Evolutionary conservation across 371 early-diverging fungal species (phyloP), one percentile per base, ranked within the genome.

Genomic region (Rhizopus arrhizus): DNA sequence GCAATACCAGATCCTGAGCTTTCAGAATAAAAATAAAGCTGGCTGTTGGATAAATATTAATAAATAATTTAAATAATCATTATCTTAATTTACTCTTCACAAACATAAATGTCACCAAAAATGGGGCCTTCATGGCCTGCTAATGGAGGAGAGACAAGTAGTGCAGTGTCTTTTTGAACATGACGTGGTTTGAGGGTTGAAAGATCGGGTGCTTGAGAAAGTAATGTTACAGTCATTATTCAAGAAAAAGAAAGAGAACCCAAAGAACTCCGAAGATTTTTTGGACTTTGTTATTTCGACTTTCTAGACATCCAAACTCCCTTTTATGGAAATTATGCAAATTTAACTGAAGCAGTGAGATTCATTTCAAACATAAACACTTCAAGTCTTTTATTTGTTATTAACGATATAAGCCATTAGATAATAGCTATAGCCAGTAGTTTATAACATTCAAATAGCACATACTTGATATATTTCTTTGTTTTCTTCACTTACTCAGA

Each of bases 11-110:
- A 65, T 22, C 68, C 55, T 1, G 69, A 66, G 5, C 33, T 51
- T 5, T 66, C 53, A 0, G 84, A 85, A 70, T 81, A 85, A 61
- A 85, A 88, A 53, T 81, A 85, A 2, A 85, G 58, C 57, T 72
- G 75, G 47, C 77, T 79, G 13, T 13, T 57, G 34, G 16, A 40
- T 0, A 16, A 36, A 33, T 22, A 5, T 45, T 15, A 42, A 43
- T 15, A 9, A n/a, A 43, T 4, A 13, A 1, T 9, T 15, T 5
- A 43, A 43, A 28, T 50, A 28, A 48, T 16, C 13, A 8, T 47
- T 36, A 0, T 11, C 5, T 15, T 59, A 8, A 34, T 58, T 57
- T 70, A 79, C 80, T 77, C 78, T 64, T 81, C 81, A 46, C 73
- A 72, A 3, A 81, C 65, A 50, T 55, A 54, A 10, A 81, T 48